Evolutionary conservation across 768 basidiomycete genomes (phyloP), one percentile per base, ranked within the genome.

Genomic region (Collybia sp.): DNA sequence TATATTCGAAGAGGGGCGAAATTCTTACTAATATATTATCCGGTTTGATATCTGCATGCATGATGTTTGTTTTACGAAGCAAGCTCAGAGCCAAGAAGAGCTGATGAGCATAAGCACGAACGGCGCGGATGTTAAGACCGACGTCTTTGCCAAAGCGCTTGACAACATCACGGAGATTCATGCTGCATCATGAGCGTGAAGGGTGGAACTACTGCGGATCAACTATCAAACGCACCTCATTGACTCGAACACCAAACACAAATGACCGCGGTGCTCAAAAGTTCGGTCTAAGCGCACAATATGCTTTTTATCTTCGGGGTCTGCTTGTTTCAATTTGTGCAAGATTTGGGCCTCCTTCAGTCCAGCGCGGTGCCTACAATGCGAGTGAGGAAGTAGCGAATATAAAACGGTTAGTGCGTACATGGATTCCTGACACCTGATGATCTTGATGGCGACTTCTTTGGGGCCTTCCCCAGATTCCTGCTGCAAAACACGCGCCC

Each of bases 21-120:
- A 8, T 25, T 76, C 84, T 30, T 51, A 93, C 94, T 58, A 98
- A 64, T 36, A 99, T 95, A 61, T 98, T 98, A 63, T 98, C 96
- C 15, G 96, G 96, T 65, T 98, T 98, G 62, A 99, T 90, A 60
- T 99, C 96, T 6, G 96, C 96, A 58, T 99, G 96, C 81, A 97
- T 96, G 48, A 98, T 82, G 53, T 88, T 92, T 48, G 83, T 78
- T 68, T 97, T 97, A 53, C 82, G 80, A 59, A 98, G 71, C 45
- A 94, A 71, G 53, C 87, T 80, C 52, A 98, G 64, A 13, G 91
- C 79, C 43, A 97, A 76, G 67, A 98, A 94, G 43, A 99, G 82
- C 60, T 99, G 96, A 55, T 95, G 91, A 25, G 96, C 85, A 61
- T 99, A 99, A n/a, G 94, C 93, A 54, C 95, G 82, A n/a, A 99